Percentiles rank a stretch among this genome's conserved stretches.
Evolutionary conservation across 495 filamentous ascomycete genomes (phyloP).

Genomic region (Xylaria telfairii): DNA sequence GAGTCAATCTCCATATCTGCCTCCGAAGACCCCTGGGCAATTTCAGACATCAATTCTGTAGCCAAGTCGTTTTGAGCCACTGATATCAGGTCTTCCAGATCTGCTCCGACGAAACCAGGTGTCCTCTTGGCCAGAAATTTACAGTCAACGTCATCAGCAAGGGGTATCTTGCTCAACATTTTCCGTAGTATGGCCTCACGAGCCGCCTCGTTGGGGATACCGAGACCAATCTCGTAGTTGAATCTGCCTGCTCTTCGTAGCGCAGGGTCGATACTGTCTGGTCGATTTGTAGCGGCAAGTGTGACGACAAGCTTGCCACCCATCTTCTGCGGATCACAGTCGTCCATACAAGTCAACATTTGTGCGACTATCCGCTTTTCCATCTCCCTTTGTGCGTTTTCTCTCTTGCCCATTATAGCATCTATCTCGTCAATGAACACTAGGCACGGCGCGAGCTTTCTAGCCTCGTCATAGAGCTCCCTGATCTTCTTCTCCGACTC

Average conservation of each 20-base stretch:
- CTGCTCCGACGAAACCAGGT: conserved; percentile 94
- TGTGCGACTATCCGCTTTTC: conserved; percentile 95
- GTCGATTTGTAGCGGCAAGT: conserved; percentile 90
- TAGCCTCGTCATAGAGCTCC: conserved; percentile 90
- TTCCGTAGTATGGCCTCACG: conserved; percentile 84
- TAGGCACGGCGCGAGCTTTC: conserved; percentile 84
- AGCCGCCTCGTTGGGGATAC: conserved; percentile 86
- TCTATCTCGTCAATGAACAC: conserved; percentile 98
- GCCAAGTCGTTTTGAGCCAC: conserved; percentile 72
- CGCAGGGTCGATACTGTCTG: conserved; percentile 87
- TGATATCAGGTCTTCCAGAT: conserved; percentile 82
- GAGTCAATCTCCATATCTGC: conserved; percentile 36
- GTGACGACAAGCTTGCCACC: conserved; percentile 92
- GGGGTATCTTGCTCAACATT: conserved; percentile 70
- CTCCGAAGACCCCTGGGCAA: conserved; percentile 36
- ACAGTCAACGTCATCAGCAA: conserved; percentile 79
- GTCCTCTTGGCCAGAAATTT: conserved; percentile 83
- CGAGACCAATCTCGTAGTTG: conserved; percentile 91
- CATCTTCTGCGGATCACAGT: conserved; percentile 65
- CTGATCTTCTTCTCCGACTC: conserved; percentile 95
- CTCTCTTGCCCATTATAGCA: conserved; percentile 91
- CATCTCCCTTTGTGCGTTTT: conserved; percentile 96
- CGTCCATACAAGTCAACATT: conserved; percentile 86
- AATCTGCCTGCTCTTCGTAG: conserved; percentile 86
- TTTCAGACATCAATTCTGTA: conserved; percentile 59